Evolutionary conservation across 2,329 filamentous ascomycete genomes (phyloP), one percentile per base, ranked within the genome.

Genomic region (Pyricularia grisea): DNA sequence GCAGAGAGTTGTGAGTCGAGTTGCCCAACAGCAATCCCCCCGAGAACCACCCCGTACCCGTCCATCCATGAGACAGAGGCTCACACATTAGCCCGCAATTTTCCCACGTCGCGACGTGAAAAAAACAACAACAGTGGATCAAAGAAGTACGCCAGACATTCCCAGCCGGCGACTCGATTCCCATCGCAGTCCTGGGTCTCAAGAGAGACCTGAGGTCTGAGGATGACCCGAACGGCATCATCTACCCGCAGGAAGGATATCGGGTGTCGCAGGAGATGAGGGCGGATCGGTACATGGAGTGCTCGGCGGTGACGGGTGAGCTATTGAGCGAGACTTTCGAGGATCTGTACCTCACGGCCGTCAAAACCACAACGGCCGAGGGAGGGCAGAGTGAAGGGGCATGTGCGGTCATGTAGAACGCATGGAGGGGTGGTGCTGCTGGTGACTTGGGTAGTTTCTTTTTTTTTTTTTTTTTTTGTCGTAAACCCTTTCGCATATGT

Each of bases 271-370:
- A 88, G 73, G 81, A 83, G 72, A 81, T 89, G 80, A 79, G 87
- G 68, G 86, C 82, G 65, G 87, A 90, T 76, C 85, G 84, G 71
- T 90, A 89, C 73, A 83, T 88, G 75, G 87, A 90, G 73, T 90
- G 87, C 77, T 88, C 86, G 1, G 86, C 87, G 7, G 78, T 84
- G 66, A 88, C 85, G 3, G 87, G 87, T 20, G 86, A 88, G 77
- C 79, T 89, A 68, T 74, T 89, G 64, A 79, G 81, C 72, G 78
- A 85, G 73, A 84, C 83, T 5, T 87, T 88, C 73, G 85, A 89
- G 74, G 87, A 89, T 74, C 82, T 89, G 25, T 88, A 85, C 76
- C 81, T 77, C 66, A 87, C 85, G 31, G 87, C 85, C 2, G 79
- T 83, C 68, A 77, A 81, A 72, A 84, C 83, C 31, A 80, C 77